Base-by-base conservation (phyloP, 208 protist genomes). In the Eutreptiella sp. region DNA sequence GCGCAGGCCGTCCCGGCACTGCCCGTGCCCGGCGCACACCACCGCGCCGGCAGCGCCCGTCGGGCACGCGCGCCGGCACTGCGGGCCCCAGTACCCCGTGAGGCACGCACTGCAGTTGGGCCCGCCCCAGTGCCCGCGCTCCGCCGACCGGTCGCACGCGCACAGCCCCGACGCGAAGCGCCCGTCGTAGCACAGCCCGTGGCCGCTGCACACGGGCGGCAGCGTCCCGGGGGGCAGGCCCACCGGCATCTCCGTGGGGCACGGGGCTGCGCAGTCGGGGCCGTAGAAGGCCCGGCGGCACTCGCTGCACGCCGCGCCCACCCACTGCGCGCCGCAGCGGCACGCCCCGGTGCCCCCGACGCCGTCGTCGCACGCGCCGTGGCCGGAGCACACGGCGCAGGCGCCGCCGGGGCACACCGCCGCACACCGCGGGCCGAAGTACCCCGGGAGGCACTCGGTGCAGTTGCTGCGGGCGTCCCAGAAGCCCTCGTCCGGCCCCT, bases 361-460 rank as follows among this genome's bases (percentile, higher is more conserved):
- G 9, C 58, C 58, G 34, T 64, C 58, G 34, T 62, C 23, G 34
- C 58, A 64, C 5, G 5, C 27, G 5, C 58, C 58, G 5, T 64
- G 58, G 26, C 43, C 43, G 26, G 9, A 21, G 43, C 43, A 48
- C 9, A 24, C n/a, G 43, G 26, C 16, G 43, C n/a, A 5, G 43
- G 9, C 16, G 9, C 19, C 26, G 19, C 43, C 9, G 9, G 43
- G 43, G 43, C 43, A 48, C 26, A 28, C 9, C 16, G 9, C 16
- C 9, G 9, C 16, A 27, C 43, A 48, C 19, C 26, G 16, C 19
- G n/a, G 21, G 7, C 43, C 43, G 14, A 33, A 24, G 28, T 53
- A 57, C 16, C 50, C 50, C n/a, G 50, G 11, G 36, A 54, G 16
- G 50, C 50, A 57, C 36, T 48, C 34, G 21, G 28, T 27, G 34